These are phyloP conservation scores for Gossypium sturtianum DNA, from an alignment of 345 rosid genomes.

Conservation along the genomic window DNA sequence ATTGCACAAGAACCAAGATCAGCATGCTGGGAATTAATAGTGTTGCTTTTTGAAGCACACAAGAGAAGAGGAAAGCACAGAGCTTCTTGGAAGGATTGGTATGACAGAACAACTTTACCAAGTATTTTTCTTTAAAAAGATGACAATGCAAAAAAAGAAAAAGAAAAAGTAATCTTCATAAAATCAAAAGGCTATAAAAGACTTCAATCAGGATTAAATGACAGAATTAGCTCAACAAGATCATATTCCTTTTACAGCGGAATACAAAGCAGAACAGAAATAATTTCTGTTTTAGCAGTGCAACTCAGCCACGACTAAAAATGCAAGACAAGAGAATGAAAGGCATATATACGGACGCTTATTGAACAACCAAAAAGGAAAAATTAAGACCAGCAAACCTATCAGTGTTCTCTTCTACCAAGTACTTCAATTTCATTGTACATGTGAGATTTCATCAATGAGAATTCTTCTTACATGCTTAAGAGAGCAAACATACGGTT, in stretches of 20 bases:
- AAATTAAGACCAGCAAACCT: background rate
- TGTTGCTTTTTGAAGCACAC: background rate
- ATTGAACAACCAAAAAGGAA: background rate
- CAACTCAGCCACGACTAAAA: background rate
- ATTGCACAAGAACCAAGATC: background rate
- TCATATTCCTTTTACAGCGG: background rate
- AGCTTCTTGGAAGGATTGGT: background rate
- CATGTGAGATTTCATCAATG: too few relatives aligned
- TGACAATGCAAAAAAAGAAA: too few relatives aligned
- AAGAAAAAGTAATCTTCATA: background rate
- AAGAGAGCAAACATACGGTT: background rate
- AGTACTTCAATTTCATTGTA: background rate
- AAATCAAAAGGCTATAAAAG: background rate
- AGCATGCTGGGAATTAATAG: background rate
- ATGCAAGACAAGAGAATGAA: too few relatives aligned
- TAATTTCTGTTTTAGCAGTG: background rate
- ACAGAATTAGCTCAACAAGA: background rate
- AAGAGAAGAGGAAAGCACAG: background rate
- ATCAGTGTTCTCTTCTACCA: background rate
- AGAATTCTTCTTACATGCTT: background rate
- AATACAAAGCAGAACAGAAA: background rate
- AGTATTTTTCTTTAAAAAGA: background rate
- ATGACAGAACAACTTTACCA: background rate
- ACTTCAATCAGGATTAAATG: background rate
- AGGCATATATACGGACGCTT: too few relatives aligned